Base-by-base conservation (phyloP, 2,329 filamentous ascomycete species). In the Cylindrodendrum hubeiense region DNA sequence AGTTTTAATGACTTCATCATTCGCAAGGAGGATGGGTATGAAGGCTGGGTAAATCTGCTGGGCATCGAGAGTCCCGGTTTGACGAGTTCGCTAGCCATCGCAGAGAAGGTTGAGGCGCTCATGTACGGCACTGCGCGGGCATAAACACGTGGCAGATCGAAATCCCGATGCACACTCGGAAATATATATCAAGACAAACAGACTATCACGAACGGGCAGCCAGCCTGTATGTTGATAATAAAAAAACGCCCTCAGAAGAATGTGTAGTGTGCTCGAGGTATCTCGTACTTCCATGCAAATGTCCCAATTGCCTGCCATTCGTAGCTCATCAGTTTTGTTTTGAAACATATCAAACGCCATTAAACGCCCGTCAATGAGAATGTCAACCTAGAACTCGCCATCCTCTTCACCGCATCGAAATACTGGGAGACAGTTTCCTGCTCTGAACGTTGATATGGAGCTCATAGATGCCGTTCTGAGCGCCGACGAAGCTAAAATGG, bases 1-100 rank as follows among this genome's bases (percentile, higher is more conserved):
- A 90, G 87, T 0, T 97, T 97, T 75, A 85, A 91, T 67, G 96
- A 99, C 78, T 98, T 99, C 76, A 84, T 93, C 17, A 91, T 99
- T 49, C 80, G 85, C 66, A 88, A 87, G 71, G 95, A 97, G 79
- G 87, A 93, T 1, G 94, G 92, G 0, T 94, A 88, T 73, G 81
- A 87, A 2, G 95, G 93, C 2, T 98, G 95, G 86, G 86, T 98
- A 9, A 98, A 98, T 82, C 77, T 98, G 70, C 76, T 98, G 72
- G 95, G 94, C 0, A 98, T 98, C 71, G 95, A 98, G 83, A 97
- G 93, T 79, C 95, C 95, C 0, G 95, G 95, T 5, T 81, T 98
- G 78, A 98, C 95, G 50, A 96, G 93, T 78, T 89, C 87, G 72
- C 81, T 98, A 81, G 94, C 94, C 2, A 95, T 98, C 79, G 95